Evolutionary conservation across 2,329 filamentous ascomycete genomes (phyloP).

Genomic region (Monilinia aucupariae): DNA sequence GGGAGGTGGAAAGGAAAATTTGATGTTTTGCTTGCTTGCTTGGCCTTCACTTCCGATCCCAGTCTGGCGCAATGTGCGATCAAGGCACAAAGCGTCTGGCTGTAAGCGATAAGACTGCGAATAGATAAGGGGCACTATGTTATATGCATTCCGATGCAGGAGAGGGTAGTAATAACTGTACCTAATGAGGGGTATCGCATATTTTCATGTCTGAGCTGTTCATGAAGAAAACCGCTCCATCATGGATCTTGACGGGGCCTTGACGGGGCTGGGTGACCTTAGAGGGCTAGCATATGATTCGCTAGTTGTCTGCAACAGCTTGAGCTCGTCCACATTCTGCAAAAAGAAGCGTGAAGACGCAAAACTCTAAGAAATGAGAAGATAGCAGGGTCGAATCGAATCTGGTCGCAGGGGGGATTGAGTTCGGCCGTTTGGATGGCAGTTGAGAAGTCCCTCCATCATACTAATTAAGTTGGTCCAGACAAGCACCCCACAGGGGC

Average conservation of each 20-base stretch:
- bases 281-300: not conserved
- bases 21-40: not conserved
- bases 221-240: conserved; percentile 7
- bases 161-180: conserved; percentile 8
- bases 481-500: not conserved
- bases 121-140: conserved; percentile 11
- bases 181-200: conserved; percentile 15
- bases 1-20: not conserved
- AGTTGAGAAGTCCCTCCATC: not conserved
- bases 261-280: not conserved
- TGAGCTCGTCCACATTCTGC: conserved; percentile 1
- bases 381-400: not conserved
- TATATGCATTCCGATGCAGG: conserved; percentile 14
- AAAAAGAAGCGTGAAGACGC: not conserved
- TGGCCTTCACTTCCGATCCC: not conserved
- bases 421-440: not conserved
- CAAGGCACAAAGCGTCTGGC: conserved; percentile 15
- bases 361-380: not conserved
- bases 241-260: conserved; percentile 1
- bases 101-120: conserved; percentile 10
- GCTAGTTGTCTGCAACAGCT: not conserved
- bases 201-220: conserved; percentile 16
- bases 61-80: conserved; percentile 15
- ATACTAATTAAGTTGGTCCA: not conserved
- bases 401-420: not conserved